phyloP scores from a whole-genome alignment of 2,329 filamentous ascomycete genomes.

The Trichoderma sp. region DNA sequence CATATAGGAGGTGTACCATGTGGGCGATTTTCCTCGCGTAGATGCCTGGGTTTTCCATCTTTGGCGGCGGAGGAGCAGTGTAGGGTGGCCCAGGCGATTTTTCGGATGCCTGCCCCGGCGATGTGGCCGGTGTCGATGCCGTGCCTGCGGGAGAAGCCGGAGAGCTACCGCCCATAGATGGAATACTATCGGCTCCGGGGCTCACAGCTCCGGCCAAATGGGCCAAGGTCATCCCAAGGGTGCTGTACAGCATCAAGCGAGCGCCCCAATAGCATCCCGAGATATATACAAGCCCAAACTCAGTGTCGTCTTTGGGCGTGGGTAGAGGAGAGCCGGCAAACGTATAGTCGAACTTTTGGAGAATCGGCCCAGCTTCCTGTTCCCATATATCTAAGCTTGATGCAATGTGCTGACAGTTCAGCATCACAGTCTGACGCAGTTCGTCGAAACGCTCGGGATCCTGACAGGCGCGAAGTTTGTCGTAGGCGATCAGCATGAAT shows the following conservation, averaged over 20 bases:
- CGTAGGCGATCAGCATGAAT: conserved; percentile 36
- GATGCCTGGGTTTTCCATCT: conserved; percentile 17
- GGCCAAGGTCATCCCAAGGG: conserved; percentile 4
- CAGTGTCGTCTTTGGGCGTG: conserved; percentile 28
- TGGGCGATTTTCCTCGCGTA: conserved; percentile 31
- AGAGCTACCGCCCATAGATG: neutral
- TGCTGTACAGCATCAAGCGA: conserved; percentile 23
- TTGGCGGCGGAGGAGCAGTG: neutral
- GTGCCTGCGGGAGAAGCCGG: conserved; percentile 5
- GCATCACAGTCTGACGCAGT: conserved; percentile 23
- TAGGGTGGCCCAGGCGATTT: neutral
- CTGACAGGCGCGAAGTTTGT: conserved; percentile 33
- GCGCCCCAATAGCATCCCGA: conserved; percentile 31
- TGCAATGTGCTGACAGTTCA: conserved; percentile 28
- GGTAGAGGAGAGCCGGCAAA: conserved; percentile 21
- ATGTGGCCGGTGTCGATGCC: conserved; percentile 1
- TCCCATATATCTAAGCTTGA: conserved; percentile 28
- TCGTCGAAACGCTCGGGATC: conserved; percentile 13
- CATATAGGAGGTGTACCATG: conserved; percentile 28
- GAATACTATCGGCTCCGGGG: neutral
- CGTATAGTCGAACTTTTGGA: conserved; percentile 29
- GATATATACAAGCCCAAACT: conserved; percentile 30
- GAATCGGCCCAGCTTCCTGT: conserved; percentile 23
- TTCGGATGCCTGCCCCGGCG: neutral
- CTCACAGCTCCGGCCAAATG: neutral